These are phyloP conservation scores for Saturnispora besseyi DNA, from an alignment of 805 yeast species.

Conservation along the genomic window DNA sequence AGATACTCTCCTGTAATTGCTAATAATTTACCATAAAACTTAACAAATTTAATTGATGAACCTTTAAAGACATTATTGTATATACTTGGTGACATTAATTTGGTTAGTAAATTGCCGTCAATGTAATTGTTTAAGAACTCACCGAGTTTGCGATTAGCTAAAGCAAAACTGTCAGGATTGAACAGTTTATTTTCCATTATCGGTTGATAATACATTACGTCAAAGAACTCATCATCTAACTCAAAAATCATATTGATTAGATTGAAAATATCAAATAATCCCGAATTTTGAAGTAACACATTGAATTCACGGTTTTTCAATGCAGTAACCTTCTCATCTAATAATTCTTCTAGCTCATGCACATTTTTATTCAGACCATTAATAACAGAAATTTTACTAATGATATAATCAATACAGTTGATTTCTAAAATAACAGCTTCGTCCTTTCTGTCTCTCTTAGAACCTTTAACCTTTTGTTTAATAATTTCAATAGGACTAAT, in stretches of 20 bases:
- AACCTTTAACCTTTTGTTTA: slow-evolving; percentile 9
- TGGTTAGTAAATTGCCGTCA: slow-evolving; percentile 47
- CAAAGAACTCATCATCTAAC: slow-evolving; percentile 46
- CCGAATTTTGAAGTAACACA: slow-evolving; percentile 41
- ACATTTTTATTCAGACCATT: slow-evolving; percentile 20
- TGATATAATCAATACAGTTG: slow-evolving; percentile 53
- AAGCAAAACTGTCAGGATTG: slow-evolving; percentile 34
- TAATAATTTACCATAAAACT: slow-evolving; percentile 35
- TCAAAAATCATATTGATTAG: slow-evolving; percentile 67
- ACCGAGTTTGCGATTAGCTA: slow-evolving; percentile 38
- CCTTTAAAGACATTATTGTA: slow-evolving; percentile 45
- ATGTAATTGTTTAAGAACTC: slow-evolving; percentile 51
- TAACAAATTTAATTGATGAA: slow-evolving; percentile 42
- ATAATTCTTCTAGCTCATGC: slow-evolving; percentile 27
- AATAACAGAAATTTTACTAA: slow-evolving; percentile 34
- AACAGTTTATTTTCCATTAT: slow-evolving; percentile 53
- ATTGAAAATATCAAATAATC: slow-evolving; percentile 50
- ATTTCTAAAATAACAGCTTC: slow-evolving; percentile 36
- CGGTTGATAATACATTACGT: slow-evolving; percentile 57
- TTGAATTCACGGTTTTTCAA: slow-evolving; percentile 40
- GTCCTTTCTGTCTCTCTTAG: slow-evolving; percentile 20
- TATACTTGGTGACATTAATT: slow-evolving; percentile 53
- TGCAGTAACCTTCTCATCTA: slow-evolving; percentile 30
- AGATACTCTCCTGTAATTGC: slow-evolving; percentile 32
- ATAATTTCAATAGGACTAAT: slow-evolving; percentile 39